Conservation (phyloP, 1,284 basidiomycete species). For the Dichomitus squalens region DNA sequence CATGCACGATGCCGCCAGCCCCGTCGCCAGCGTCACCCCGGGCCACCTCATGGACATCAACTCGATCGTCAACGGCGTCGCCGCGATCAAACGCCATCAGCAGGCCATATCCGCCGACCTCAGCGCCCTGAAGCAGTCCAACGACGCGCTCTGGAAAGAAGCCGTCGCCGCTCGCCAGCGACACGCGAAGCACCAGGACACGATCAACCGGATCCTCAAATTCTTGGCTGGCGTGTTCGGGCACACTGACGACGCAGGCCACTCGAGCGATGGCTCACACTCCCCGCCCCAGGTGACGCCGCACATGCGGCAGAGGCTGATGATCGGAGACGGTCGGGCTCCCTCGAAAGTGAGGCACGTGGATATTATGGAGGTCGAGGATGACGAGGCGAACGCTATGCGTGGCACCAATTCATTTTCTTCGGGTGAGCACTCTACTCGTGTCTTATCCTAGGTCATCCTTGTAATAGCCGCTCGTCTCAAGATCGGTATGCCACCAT, state of each 20-base stretch:
- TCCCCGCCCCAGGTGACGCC: conserved; percentile 49
- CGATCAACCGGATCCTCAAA: conserved; percentile 94
- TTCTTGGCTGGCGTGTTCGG: conserved; percentile 96
- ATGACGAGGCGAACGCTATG: conserved; percentile 36
- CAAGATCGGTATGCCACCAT: conserved; percentile 35
- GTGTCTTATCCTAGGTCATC: not conserved
- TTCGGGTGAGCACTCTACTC: conserved; percentile 17
- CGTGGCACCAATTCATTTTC: conserved; percentile 15
- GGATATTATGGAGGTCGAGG: conserved; percentile 41
- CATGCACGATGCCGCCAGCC: conserved; percentile 26
- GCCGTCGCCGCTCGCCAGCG: conserved; percentile 79
- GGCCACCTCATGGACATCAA: conserved; percentile 73
- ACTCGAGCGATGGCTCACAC: conserved; percentile 45
- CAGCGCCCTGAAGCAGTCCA: conserved; percentile 85
- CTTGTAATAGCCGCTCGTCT: conserved; percentile 1
- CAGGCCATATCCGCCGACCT: conserved; percentile 87
- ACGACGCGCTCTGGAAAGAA: conserved; percentile 93
- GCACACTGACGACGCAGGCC: conserved; percentile 43
- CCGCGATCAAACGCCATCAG: conserved; percentile 91
- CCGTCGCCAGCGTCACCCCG: conserved; percentile 33
- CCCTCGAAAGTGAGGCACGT: conserved; percentile 39
- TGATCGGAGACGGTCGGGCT: conserved; percentile 62
- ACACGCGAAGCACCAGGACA: conserved; percentile 93
- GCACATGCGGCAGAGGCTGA: conserved; percentile 54
- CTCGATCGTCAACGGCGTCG: conserved; percentile 80